Evolutionary conservation across 768 basidiomycete genomes (phyloP).

Genomic region (Xanthoconium purpureum): DNA sequence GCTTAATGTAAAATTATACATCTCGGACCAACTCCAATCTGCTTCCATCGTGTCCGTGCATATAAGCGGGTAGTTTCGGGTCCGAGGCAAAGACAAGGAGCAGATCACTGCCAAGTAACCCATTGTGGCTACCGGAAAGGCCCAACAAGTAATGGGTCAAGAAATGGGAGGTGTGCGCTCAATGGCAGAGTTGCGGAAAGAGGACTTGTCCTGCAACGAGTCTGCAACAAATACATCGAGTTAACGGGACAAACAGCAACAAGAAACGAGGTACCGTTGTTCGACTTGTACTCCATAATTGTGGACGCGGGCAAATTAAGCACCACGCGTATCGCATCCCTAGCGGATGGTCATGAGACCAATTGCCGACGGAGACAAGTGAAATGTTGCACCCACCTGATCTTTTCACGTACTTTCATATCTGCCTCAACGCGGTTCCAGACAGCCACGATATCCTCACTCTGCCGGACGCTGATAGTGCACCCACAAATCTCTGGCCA

Average conservation of each 20-base stretch:
- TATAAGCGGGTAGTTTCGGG: slow-evolving; percentile 2
- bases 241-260: background rate
- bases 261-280: slow-evolving; percentile 56
- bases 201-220: slow-evolving; percentile 86
- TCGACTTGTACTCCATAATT: slow-evolving; percentile 93
- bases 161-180: slow-evolving; percentile 39
- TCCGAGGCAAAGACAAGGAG: background rate
- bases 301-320: slow-evolving; percentile 75
- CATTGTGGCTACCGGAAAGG: background rate
- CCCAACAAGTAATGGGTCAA: slow-evolving; percentile 5
- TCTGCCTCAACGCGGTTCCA: slow-evolving; percentile 90
- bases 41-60: background rate
- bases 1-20: slow-evolving; percentile 14
- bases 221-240: slow-evolving; percentile 40
- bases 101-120: background rate
- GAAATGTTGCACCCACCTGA: slow-evolving; percentile 55
- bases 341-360: slow-evolving; percentile 28
- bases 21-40: slow-evolving; percentile 4
- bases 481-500: slow-evolving; percentile 91
- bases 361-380: slow-evolving; percentile 28
- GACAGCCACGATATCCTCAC: slow-evolving; percentile 89
- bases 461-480: slow-evolving; percentile 89
- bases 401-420: slow-evolving; percentile 69
- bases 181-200: slow-evolving; percentile 67
- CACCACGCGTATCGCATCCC: slow-evolving; percentile 76